Conservation (phyloP, 1,284 basidiomycete genomes). For the Tilletia horrida region DNA sequence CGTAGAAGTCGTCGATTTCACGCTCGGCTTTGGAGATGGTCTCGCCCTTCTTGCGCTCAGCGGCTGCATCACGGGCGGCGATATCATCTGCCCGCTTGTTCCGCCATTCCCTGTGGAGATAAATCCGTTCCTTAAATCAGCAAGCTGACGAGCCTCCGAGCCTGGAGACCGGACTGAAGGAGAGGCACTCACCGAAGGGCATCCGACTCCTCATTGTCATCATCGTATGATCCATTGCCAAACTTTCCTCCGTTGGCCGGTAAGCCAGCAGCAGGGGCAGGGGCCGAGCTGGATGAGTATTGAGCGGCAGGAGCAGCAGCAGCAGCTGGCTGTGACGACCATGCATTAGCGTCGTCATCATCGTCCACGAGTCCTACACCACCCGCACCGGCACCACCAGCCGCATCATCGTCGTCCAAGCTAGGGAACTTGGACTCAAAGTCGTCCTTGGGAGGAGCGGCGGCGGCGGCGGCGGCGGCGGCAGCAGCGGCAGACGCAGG, state of each 20-base stretch:
- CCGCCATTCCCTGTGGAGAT: conserved; percentile 70
- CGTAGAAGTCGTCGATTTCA: conserved; percentile 93
- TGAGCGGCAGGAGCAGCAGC: conserved; percentile 4
- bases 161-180: too few species aligned
- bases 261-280: background rate
- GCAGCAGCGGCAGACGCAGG: conserved; percentile 57
- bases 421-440: conserved; percentile 91
- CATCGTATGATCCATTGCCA: conserved; percentile 24
- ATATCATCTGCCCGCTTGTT: conserved; percentile 83
- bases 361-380: conserved; percentile 39
- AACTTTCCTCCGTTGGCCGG: background rate
- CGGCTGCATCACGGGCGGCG: conserved; percentile 72
- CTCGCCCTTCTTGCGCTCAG: conserved; percentile 76
- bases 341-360: conserved; percentile 54
- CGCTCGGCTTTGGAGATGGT: conserved; percentile 83
- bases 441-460: conserved; percentile 60
- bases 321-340: background rate
- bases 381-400: background rate
- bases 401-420: conserved; percentile 60
- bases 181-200: conserved; percentile 29
- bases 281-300: conserved; percentile 17
- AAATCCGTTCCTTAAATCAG: too few species aligned
- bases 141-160: too few species aligned
- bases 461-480: conserved; percentile 20
- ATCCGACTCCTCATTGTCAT: conserved; percentile 43